Conservation (phyloP, 306 rosid species). For the Pterocarpus santalinus region DNA sequence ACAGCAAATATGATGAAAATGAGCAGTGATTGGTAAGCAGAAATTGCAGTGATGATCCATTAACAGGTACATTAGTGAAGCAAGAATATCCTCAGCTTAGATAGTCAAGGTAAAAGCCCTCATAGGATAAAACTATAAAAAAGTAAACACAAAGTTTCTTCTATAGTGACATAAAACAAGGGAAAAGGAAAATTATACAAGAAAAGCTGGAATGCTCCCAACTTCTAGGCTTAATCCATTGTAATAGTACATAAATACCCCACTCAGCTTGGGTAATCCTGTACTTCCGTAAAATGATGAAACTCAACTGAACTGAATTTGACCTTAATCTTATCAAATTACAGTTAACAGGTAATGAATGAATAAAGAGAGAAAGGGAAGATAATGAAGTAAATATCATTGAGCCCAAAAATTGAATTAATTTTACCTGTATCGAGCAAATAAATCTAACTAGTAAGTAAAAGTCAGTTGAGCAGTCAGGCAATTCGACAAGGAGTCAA, state of each 20-base stretch:
- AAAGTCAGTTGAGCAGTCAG: not conserved
- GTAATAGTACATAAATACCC: no score
- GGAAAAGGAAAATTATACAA: not conserved
- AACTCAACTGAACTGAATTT: not conserved
- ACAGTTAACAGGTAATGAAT: not conserved
- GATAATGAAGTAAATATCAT: not conserved
- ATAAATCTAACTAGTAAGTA: slow-evolving; percentile 7
- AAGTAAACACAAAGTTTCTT: not conserved
- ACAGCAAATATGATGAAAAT: slow-evolving; percentile 40
- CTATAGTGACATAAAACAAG: not conserved
- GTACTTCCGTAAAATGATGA: not conserved
- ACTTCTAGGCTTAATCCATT: not conserved
- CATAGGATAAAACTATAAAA: no score
- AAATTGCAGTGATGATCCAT: slow-evolving; percentile 14
- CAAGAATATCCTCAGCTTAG: slow-evolving; percentile 17
- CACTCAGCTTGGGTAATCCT: no score
- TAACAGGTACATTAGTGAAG: not conserved
- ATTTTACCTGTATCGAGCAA: slow-evolving; percentile 2
- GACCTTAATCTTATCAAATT: not conserved
- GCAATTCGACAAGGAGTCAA: slow-evolving; percentile 4
- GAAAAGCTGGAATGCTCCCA: not conserved
- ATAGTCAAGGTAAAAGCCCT: slow-evolving; percentile 12
- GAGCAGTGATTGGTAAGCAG: not conserved
- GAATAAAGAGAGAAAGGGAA: not conserved
- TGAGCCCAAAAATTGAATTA: slow-evolving; percentile 4